Conservation (phyloP, 768 basidiomycete genomes). For the Amanita pallidorosea region DNA sequence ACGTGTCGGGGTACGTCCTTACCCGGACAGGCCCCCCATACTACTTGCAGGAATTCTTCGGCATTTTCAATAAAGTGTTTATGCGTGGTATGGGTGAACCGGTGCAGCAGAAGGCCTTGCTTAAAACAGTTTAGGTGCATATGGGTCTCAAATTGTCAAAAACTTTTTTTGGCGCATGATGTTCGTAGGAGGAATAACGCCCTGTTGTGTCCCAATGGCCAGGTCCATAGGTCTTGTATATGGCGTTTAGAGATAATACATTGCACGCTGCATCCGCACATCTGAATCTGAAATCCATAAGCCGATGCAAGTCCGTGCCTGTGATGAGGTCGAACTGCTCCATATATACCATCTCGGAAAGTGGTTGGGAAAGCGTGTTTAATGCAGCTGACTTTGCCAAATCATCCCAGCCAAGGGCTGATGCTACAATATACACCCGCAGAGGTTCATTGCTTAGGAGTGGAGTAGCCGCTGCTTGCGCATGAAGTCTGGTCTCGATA, state of each 20-base stretch:
- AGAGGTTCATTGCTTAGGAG: not conserved
- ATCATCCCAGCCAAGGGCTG: not conserved
- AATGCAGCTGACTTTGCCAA: not conserved
- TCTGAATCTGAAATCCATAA: not conserved
- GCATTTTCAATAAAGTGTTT: too few species aligned
- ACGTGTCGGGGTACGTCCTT: too few species aligned
- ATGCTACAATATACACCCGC: not conserved
- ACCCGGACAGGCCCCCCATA: too few species aligned
- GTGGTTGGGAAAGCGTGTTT: slow-evolving; percentile 1
- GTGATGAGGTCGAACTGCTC: not conserved
- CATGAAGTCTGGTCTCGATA: not conserved
- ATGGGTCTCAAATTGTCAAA: not conserved
- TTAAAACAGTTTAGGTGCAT: too few species aligned
- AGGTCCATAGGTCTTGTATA: not conserved
- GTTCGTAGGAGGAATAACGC: too few species aligned
- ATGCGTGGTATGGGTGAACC: too few species aligned
- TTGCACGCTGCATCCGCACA: not conserved
- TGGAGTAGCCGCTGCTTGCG: not conserved
- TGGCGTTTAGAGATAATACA: not conserved
- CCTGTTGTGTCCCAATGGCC: not conserved
- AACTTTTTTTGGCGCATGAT: not conserved
- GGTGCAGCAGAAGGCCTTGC: too few species aligned
- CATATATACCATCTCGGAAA: not conserved
- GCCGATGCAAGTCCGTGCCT: not conserved
- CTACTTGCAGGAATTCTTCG: too few species aligned